Percentiles rank a stretch among this genome's conserved stretches.
These are phyloP conservation scores for Apostasia ramifera DNA, from an alignment of 106 monocot genomes.

Conservation along the genomic window DNA sequence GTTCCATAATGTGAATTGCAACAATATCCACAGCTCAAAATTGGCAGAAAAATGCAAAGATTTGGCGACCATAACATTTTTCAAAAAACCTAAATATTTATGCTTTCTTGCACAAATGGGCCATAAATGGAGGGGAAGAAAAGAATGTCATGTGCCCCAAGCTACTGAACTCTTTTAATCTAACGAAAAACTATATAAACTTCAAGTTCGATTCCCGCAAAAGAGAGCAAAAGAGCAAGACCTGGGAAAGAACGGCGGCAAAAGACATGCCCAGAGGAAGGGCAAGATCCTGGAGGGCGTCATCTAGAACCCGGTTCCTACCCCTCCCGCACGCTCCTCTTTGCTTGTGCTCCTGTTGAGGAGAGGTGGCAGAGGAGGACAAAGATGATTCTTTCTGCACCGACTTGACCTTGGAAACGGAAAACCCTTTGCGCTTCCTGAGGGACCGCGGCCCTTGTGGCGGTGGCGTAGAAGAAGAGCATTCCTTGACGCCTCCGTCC, in stretches of 20 bases:
- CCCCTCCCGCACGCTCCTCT: not conserved
- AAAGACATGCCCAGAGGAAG: slow-evolving; percentile 62
- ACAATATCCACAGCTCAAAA: no score
- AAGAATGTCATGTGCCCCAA: no score
- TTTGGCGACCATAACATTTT: no score
- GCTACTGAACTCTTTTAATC: no score
- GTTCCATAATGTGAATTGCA: no score
- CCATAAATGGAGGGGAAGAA: no score
- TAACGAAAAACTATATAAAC: no score
- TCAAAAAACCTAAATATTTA: no score
- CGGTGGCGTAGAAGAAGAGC: not conserved
- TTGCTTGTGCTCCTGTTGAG: not conserved
- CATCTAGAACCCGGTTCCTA: not conserved
- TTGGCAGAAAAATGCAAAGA: no score
- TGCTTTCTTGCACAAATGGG: no score
- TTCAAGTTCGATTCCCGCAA: no score
- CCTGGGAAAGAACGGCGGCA: slow-evolving; percentile 57
- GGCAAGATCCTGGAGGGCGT: slow-evolving; percentile 35
- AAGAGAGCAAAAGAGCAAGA: not conserved
- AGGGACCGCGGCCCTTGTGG: not conserved
- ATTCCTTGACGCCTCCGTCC: not conserved
- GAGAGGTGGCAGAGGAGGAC: not conserved
- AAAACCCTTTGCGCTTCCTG: slow-evolving; percentile 3
- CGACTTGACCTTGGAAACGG: slow-evolving; percentile 2
- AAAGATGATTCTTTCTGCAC: not conserved